Conservation (phyloP, 169 alveolate species). For the Neospora caninum region DNA sequence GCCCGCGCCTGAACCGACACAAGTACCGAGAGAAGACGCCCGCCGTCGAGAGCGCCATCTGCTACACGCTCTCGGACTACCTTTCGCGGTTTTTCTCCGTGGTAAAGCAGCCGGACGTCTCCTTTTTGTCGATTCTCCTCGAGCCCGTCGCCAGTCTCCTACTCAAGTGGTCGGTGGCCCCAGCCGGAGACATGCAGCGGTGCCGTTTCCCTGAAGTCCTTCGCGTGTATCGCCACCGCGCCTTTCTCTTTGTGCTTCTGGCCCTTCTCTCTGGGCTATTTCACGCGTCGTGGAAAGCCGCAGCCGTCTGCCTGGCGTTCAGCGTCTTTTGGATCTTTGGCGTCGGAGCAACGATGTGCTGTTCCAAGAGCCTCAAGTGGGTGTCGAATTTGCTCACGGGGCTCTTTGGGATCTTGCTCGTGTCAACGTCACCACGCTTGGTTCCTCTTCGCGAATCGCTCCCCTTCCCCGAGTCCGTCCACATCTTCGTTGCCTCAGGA, state of each 20-base stretch:
- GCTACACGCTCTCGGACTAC: slow-evolving; percentile 1
- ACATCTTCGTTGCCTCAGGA: background rate
- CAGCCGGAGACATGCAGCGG: slow-evolving; percentile 13
- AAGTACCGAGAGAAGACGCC: slow-evolving; percentile 32
- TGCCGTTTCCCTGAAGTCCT: slow-evolving; percentile 15
- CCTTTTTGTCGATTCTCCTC: background rate
- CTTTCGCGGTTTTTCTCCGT: background rate
- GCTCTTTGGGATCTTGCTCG: background rate
- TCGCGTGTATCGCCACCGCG: slow-evolving; percentile 15
- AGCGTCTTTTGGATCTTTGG: background rate
- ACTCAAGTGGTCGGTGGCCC: background rate
- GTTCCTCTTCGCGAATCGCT: background rate
- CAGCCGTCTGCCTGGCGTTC: background rate
- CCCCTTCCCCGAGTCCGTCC: slow-evolving; percentile 15
- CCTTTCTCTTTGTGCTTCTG: slow-evolving; percentile 7
- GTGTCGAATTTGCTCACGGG: background rate
- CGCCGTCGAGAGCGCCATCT: slow-evolving; percentile 1
- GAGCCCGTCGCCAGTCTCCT: background rate
- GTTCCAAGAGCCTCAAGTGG: slow-evolving; percentile 18
- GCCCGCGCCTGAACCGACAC: background rate
- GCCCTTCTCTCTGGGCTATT: background rate
- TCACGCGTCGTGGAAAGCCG: background rate
- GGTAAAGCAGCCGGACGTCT: background rate
- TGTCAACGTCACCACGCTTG: background rate
- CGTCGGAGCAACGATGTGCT: slow-evolving; percentile 29